These are phyloP conservation scores for Dendrobium officinale DNA, from an alignment of 106 monocot species.

Conservation along the genomic window DNA sequence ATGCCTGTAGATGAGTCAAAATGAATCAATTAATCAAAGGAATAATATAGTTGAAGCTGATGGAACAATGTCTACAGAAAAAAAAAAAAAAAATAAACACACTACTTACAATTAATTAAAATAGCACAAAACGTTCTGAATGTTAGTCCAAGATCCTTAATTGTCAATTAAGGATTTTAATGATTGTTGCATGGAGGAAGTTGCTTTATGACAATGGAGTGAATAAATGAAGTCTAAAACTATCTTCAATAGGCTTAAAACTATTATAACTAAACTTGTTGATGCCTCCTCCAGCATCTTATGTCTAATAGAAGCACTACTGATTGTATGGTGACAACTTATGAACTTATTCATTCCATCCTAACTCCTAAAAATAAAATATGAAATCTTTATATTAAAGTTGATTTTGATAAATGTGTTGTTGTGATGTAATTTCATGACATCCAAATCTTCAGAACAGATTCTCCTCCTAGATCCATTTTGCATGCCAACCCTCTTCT, in stretches of 20 bases:
- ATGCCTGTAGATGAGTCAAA: constrained; percentile 41
- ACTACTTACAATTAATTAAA: background rate
- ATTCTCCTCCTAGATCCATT: no score
- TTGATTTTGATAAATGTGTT: no score
- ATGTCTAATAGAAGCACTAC: no score
- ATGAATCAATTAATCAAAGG: background rate
- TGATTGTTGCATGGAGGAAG: background rate
- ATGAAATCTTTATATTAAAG: no score
- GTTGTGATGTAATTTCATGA: no score
- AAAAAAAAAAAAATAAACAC: background rate
- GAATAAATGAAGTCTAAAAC: background rate
- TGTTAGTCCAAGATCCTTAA: background rate
- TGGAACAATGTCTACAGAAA: background rate
- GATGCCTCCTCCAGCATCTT: no score
- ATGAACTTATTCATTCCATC: no score
- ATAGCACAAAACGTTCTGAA: background rate
- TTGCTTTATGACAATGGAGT: background rate
- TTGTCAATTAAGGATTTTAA: background rate
- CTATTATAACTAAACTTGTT: no score
- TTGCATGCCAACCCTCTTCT: no score
- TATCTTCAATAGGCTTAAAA: background rate
- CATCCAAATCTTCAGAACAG: no score
- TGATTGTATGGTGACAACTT: no score
- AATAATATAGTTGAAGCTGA: background rate
- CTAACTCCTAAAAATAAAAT: no score